Base-by-base conservation (phyloP, 805 yeast species). In the Pichia exigua region DNA sequence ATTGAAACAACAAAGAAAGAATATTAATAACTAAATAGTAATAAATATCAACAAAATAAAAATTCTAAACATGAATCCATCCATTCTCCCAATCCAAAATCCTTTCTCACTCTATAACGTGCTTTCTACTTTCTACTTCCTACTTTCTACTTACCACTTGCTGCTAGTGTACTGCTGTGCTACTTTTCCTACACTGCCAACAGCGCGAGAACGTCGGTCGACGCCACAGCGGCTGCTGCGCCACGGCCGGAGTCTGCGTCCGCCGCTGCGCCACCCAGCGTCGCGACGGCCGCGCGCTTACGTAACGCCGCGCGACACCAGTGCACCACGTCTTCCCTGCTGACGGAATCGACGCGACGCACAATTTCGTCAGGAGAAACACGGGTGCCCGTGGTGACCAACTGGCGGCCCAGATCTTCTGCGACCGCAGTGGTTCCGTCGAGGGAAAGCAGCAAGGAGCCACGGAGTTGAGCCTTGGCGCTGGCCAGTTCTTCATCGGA, bases 391-490 rank as follows among this genome's bases (percentile, higher is more conserved):
- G 98, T 91, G 49, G 97, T 92, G 44, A 94, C 96, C 51, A 94
- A 75, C 68, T 94, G 99, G 69, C 99, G 83, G 27, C 99, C 99
- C 60, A 94, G 89, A 69, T 94, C 98, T 71, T 94, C 99, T 32
- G 97, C 97, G 47, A 90, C 82, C 8, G 97, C 92, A 9, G 98
- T 90, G 15, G 96, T 83, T 55, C 96, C 97, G 68, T 94, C 99
- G 45, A 94, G 75, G 7, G 96, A 87, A 51, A 94, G 74, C 47
- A 94, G 75, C 50, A 94, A 74, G 0, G 97, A 87, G 1, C 98
- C 98, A 71, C 92, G 91, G 58, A 94, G 75, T 70, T 91, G 97
- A 2, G 97, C 83, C 71, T 94, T 94, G 13, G 98, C 95, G 51
- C 96, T 83, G 66, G 84, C 95, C 13, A 94, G 94, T 71, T 94